Conservation (phyloP, 768 basidiomycete species). For the Boletus sp. region DNA sequence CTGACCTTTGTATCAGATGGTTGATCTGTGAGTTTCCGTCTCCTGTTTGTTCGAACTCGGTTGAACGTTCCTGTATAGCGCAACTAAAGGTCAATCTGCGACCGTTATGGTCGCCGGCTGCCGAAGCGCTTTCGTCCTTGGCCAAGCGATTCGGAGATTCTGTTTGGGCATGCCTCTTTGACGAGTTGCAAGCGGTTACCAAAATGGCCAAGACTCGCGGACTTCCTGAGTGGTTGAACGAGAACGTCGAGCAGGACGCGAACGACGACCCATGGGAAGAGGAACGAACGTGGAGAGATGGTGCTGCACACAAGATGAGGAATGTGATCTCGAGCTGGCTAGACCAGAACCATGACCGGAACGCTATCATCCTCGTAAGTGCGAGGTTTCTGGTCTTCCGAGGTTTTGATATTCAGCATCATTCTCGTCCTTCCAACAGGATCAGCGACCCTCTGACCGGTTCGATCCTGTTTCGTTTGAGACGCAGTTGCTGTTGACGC, state of each 20-base stretch:
- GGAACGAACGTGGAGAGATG: constrained; percentile 75
- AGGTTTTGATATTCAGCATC: background rate
- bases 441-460: constrained; percentile 45
- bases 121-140: constrained; percentile 55
- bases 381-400: background rate
- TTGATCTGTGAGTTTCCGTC: constrained; percentile 52
- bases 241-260: constrained; percentile 15
- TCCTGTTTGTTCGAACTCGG: background rate
- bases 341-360: constrained; percentile 26
- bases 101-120: constrained; percentile 84
- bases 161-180: constrained; percentile 70
- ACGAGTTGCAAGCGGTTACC: constrained; percentile 47
- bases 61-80: constrained; percentile 39
- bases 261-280: constrained; percentile 50
- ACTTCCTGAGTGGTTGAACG: constrained; percentile 28
- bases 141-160: constrained; percentile 59
- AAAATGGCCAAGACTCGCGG: background rate
- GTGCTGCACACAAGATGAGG: constrained; percentile 61
- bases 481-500: constrained; percentile 66
- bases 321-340: constrained; percentile 48
- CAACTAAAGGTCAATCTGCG: constrained; percentile 93
- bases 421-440: constrained; percentile 22
- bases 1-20: constrained; percentile 69
- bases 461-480: constrained; percentile 80
- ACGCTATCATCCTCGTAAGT: constrained; percentile 36